Evolutionary conservation across 768 basidiomycete genomes (phyloP), one percentile per base, ranked within the genome.

Genomic region (Mycena crocata): DNA sequence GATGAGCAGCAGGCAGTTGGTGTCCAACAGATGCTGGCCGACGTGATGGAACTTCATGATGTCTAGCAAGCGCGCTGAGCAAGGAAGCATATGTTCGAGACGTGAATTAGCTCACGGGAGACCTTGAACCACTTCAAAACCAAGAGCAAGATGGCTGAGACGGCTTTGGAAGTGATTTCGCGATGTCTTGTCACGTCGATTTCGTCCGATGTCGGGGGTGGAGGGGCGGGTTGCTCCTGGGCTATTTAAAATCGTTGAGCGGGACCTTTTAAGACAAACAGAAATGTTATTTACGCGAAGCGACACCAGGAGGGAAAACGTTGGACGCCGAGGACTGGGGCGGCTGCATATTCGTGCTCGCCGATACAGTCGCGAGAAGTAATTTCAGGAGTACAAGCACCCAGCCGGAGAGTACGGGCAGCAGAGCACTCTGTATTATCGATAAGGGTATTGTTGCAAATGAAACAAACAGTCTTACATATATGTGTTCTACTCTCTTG

Each of bases 21-120:
- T 96, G 72, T 99, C 97, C 46, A 99, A 88, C 10, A 99, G 82
- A 35, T 95, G 88, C 77, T 97, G 96, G n/a, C 95, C 95, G 26
- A 99, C 85, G 77, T 98, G 95, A 78, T 99, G 96, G 75, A 98
- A 98, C 76, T 99, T 99, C 93, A 99, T 96, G 23, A 92, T 90
- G 80, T 99, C 97, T 99, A 71, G 30, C 57, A 42, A 24, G 4
- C 10, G 8, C 40, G 15, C 17, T 26, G 51, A 37, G 32, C 10
- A 35, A 34, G 14, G 12, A 23, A 13, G 21, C 35, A 5, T 26
- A 23, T 4, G n/a, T 10, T 1, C 19, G 24, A 32, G 14, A 51
- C 32, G 9, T 34, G 42, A 24, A 39, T 85, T 37, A 31, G n/a
- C 95, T 77, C 71, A 98, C 97, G 98, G 55, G 97, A 98, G 26